Conservation (phyloP, 768 basidiomycete species). For the Kwoniella shandongensis region DNA sequence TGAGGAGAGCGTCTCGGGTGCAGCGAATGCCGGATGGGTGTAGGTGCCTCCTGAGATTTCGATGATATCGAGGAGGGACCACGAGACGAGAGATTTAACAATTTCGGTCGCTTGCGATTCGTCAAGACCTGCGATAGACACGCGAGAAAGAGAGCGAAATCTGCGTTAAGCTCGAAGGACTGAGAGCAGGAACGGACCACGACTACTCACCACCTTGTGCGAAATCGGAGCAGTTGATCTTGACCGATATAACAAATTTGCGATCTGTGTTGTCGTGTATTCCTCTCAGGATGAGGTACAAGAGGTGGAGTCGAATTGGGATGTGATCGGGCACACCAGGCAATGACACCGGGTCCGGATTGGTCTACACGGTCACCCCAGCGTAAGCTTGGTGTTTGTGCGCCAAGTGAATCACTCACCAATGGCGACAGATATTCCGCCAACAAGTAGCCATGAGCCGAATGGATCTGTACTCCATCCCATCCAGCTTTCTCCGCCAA, state of each 20-base stretch:
- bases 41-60: constrained; percentile 48
- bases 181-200: neutral
- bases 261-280: constrained; percentile 18
- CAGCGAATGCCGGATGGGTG: constrained; percentile 27
- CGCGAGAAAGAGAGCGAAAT: no score
- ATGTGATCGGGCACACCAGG: constrained; percentile 33
- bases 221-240: constrained; percentile 49
- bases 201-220: constrained; percentile 42
- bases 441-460: constrained; percentile 47
- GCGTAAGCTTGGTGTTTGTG: no score
- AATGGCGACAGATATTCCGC: constrained; percentile 44
- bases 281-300: constrained; percentile 37
- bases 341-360: constrained; percentile 33
- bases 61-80: constrained; percentile 40
- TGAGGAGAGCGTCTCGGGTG: constrained; percentile 2
- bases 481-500: constrained; percentile 70
- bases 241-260: constrained; percentile 39
- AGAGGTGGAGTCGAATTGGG: constrained; percentile 35
- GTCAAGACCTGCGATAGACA: constrained; percentile 28
- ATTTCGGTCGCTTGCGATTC: constrained; percentile 32
- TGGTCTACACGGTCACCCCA: no score
- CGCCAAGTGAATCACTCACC: constrained; percentile 19
- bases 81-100: constrained; percentile 39
- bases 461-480: constrained; percentile 81
- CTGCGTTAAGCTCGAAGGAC: neutral